phyloP scores from a whole-genome alignment of 352 stramenopile species.

The Phytophthora litchii region DNA sequence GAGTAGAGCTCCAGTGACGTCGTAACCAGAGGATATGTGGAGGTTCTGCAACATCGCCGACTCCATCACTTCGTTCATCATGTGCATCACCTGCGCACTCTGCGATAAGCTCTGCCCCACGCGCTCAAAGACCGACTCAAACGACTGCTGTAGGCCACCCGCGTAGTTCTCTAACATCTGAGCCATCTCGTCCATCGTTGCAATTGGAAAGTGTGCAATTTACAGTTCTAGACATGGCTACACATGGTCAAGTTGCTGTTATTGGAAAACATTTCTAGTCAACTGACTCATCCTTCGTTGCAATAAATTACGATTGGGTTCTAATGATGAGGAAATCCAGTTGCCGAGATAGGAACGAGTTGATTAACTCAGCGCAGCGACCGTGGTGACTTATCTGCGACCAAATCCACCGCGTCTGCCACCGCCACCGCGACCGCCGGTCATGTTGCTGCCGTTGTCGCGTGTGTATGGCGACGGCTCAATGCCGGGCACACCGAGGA shows the following conservation, averaged over 20 bases:
- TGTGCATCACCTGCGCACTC: conserved; percentile 75
- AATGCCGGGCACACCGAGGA: conserved; percentile 82
- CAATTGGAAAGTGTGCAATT: conserved; percentile 1
- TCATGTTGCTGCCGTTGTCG: conserved; percentile 32
- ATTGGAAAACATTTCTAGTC: conserved; percentile 23
- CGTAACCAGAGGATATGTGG: conserved; percentile 33
- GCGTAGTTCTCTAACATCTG: conserved; percentile 65
- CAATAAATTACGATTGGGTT: conserved; percentile 48
- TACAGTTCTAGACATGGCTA: conserved; percentile 14
- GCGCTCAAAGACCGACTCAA: conserved; percentile 70
- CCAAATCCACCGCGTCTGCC: conserved; percentile 27
- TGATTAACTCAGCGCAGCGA: conserved; percentile 8
- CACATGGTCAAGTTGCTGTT: conserved; percentile 7
- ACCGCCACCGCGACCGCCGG: conserved; percentile 17
- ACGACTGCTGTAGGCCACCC: conserved; percentile 72
- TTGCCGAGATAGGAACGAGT: background rate
- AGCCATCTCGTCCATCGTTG: conserved; percentile 72
- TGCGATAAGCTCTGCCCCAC: conserved; percentile 70
- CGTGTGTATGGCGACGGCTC: conserved; percentile 47
- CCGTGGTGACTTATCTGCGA: conserved; percentile 34
- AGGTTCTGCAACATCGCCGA: conserved; percentile 75
- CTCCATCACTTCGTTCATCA: conserved; percentile 89
- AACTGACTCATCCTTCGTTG: conserved; percentile 47
- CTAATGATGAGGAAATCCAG: conserved; percentile 46
- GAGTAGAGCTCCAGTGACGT: conserved; percentile 26